phyloP scores from a whole-genome alignment of 345 rosid species.

The Excoecaria agallocha region DNA sequence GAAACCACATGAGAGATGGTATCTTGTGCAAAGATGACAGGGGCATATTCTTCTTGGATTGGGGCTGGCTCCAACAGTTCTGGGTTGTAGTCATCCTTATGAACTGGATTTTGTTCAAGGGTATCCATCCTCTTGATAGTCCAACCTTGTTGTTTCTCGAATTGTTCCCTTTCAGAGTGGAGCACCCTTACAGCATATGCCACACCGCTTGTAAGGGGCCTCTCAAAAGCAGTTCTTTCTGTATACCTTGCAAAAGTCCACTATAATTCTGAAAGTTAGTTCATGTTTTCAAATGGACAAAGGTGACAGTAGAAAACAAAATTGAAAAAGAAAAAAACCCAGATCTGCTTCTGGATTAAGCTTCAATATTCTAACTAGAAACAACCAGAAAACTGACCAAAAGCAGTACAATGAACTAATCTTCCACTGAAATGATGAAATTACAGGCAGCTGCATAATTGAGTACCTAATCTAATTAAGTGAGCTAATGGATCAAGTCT shows the following conservation, averaged over 20 bases:
- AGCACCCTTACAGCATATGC: conserved; percentile 96
- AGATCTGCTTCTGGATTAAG: conserved; percentile 23
- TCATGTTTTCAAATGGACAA: conserved; percentile 16
- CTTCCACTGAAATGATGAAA: neutral
- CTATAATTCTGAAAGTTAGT: conserved; percentile 48
- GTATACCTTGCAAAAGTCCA: conserved; percentile 88
- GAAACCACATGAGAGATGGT: conserved; percentile 85
- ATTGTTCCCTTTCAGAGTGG: conserved; percentile 81
- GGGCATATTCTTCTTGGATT: conserved; percentile 88
- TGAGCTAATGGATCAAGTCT: neutral
- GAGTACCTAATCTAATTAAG: conserved; percentile 12
- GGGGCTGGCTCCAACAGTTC: conserved; percentile 75
- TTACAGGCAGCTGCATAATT: conserved; percentile 1
- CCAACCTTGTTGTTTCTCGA: conserved; percentile 95
- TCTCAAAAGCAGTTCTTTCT: conserved; percentile 91
- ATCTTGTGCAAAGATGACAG: conserved; percentile 98
- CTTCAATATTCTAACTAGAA: conserved; percentile 3
- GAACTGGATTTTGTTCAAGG: conserved; percentile 70
- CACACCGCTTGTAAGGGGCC: conserved; percentile 97
- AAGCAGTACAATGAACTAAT: conserved; percentile 10
- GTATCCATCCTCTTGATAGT: conserved; percentile 80
- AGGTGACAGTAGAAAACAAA: conserved; percentile 1
- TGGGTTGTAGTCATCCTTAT: conserved; percentile 61
- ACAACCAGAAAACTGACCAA: conserved; percentile 6
- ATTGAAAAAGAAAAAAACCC: conserved; percentile 4